A percentile compares a stretch with the other conserved stretches of the same genome.
Evolutionary conservation across 78 protist genomes (phyloP).

Genomic region (Acrasis kona): DNA sequence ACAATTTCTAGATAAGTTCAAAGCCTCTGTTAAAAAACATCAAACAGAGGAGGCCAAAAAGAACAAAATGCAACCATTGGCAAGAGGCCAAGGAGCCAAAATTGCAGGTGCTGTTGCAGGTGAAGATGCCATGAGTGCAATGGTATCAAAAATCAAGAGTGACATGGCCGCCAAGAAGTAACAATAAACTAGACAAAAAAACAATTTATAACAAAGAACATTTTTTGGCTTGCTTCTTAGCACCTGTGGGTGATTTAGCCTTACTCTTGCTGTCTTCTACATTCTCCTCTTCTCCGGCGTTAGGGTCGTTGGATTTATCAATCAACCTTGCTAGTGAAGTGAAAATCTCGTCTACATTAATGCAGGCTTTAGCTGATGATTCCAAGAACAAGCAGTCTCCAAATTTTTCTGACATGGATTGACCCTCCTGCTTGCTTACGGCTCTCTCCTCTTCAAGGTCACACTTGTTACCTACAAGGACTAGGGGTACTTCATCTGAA

Average conservation of each 20-base stretch:
- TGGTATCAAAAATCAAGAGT: no score
- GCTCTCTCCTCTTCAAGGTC: conserved; percentile 69
- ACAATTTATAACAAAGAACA: background rate
- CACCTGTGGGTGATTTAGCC: background rate
- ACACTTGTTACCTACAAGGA: conserved; percentile 81
- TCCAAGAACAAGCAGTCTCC: conserved; percentile 51
- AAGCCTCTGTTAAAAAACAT: no score
- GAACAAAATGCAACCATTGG: no score
- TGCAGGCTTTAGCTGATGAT: conserved; percentile 59
- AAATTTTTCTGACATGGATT: conserved; percentile 40
- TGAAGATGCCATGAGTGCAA: no score
- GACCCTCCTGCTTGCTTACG: conserved; percentile 62
- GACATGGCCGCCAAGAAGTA: no score
- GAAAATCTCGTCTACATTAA: conserved; percentile 68
- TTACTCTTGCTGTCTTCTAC: no score
- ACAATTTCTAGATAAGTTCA: no score
- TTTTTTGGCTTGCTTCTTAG: background rate
- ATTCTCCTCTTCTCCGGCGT: background rate
- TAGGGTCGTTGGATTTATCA: no score
- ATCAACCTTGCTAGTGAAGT: conserved; percentile 56
- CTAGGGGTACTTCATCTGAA: conserved; percentile 16
- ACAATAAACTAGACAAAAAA: background rate
- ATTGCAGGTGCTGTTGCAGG: no score
- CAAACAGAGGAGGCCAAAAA: no score
- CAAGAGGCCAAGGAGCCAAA: no score